Evolutionary conservation across 2,329 filamentous ascomycete species (phyloP).

Genomic region (Dothiorella sarmentorum): DNA sequence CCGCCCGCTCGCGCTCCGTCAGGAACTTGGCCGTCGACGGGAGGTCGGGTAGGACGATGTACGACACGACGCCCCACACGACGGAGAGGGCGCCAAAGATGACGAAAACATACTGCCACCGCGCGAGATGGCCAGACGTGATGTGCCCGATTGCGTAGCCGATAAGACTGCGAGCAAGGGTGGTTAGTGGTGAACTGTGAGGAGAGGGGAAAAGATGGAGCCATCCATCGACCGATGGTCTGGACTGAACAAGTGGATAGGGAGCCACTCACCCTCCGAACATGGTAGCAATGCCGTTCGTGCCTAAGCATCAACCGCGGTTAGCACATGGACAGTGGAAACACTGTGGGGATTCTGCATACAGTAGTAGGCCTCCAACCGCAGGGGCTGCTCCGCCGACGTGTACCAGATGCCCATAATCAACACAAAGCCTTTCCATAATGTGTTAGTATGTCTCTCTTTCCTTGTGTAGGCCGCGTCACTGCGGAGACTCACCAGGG

Average conservation of each 20-base stretch:
- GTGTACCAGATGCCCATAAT: slow-evolving; percentile 42
- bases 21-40: slow-evolving; percentile 46
- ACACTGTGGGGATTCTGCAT: slow-evolving; percentile 24
- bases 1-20: slow-evolving; percentile 38
- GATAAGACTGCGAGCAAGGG: slow-evolving; percentile 37
- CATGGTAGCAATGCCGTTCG: slow-evolving; percentile 55
- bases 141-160: slow-evolving; percentile 61
- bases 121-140: slow-evolving; percentile 42
- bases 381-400: slow-evolving; percentile 48
- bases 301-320: background rate
- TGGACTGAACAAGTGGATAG: no score
- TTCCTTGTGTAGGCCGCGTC: no score
- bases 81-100: slow-evolving; percentile 48
- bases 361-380: slow-evolving; percentile 55
- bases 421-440: slow-evolving; percentile 22
- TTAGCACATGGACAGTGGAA: background rate
- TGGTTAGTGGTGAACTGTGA: background rate
- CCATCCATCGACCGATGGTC: no score
- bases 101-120: slow-evolving; percentile 58
- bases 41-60: slow-evolving; percentile 43
- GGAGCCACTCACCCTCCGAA: slow-evolving; percentile 54
- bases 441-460: background rate
- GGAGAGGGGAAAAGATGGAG: background rate
- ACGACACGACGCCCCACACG: slow-evolving; percentile 35
- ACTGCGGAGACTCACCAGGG: slow-evolving; percentile 23